Percentiles rank a stretch among this genome's conserved stretches.
Evolutionary conservation across 139 green algal genomes (phyloP).

Genomic region (Zygnema circumcarinatum): DNA sequence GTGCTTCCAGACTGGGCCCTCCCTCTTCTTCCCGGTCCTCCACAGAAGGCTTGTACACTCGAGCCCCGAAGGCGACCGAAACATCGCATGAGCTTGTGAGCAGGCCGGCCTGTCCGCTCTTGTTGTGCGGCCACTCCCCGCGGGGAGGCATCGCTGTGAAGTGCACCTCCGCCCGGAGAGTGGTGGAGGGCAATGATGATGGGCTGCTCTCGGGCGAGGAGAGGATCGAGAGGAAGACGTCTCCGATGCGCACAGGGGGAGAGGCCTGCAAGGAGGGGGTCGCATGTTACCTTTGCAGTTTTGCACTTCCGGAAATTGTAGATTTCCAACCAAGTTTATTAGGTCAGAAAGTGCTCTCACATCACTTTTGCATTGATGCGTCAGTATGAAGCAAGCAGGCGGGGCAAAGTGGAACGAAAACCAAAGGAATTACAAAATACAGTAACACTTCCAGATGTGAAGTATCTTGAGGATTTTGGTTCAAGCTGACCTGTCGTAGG

Average conservation of each 20-base stretch:
- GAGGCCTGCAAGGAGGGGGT: no score
- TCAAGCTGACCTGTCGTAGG: slow-evolving; percentile 14
- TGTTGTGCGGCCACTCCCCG: slow-evolving; percentile 27
- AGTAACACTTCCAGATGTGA: no score
- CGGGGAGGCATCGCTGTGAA: slow-evolving; percentile 33
- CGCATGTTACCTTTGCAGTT: neutral
- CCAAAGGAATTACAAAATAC: no score
- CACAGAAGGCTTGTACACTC: neutral
- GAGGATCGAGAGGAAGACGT: slow-evolving; percentile 22
- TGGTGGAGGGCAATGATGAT: neutral
- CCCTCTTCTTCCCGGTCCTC: neutral
- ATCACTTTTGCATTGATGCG: no score
- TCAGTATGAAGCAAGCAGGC: no score
- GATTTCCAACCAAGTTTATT: no score
- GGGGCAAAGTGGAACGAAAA: no score
- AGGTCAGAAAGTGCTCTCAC: no score
- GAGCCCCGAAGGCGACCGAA: neutral
- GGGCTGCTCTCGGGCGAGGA: neutral
- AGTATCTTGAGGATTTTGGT: no score
- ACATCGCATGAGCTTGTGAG: neutral
- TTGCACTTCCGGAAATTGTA: no score
- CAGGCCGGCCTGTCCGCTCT: neutral
- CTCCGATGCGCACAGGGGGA: slow-evolving; percentile 24
- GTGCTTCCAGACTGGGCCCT: no score
- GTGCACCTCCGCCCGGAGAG: neutral